phyloP scores from a whole-genome alignment of 768 basidiomycete genomes.

The Pleurotus giganteus region DNA sequence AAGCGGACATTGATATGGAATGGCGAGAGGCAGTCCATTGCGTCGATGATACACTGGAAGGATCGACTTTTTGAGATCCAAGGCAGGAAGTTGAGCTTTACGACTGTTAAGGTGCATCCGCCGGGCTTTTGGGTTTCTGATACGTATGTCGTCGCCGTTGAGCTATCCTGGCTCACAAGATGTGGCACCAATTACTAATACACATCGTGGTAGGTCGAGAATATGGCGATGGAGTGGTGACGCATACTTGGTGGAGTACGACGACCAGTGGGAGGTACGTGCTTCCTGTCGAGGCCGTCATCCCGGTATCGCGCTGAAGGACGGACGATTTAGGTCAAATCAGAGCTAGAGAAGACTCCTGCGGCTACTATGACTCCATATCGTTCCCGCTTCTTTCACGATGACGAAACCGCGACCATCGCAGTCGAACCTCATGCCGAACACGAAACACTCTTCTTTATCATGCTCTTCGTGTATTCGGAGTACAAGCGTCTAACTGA shows the following conservation, averaged over 20 bases:
- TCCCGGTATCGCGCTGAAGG: neutral
- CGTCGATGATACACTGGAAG: neutral
- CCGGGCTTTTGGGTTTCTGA: neutral
- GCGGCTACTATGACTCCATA: neutral
- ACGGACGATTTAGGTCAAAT: conserved; percentile 1
- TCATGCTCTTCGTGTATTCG: conserved; percentile 1
- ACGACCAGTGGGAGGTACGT: conserved; percentile 1
- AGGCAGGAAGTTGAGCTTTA: conserved; percentile 5
- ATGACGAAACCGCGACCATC: neutral
- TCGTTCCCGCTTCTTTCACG: neutral
- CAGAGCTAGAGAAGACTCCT: neutral
- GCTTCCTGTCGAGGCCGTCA: too few species aligned
- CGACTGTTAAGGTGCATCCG: neutral
- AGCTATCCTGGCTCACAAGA: too few species aligned
- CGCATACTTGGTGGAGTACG: neutral
- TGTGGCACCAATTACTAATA: neutral
- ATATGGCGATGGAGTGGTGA: conserved; percentile 2
- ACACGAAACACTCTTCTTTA: neutral
- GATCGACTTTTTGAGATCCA: neutral
- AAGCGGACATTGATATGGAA: neutral
- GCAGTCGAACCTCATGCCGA: neutral
- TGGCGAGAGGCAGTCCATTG: neutral
- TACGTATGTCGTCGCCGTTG: neutral
- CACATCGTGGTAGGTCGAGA: neutral
- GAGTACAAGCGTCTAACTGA: conserved; percentile 2